Evolutionary conservation across 768 basidiomycete genomes (phyloP).

Genomic region (Boletus sp.): DNA sequence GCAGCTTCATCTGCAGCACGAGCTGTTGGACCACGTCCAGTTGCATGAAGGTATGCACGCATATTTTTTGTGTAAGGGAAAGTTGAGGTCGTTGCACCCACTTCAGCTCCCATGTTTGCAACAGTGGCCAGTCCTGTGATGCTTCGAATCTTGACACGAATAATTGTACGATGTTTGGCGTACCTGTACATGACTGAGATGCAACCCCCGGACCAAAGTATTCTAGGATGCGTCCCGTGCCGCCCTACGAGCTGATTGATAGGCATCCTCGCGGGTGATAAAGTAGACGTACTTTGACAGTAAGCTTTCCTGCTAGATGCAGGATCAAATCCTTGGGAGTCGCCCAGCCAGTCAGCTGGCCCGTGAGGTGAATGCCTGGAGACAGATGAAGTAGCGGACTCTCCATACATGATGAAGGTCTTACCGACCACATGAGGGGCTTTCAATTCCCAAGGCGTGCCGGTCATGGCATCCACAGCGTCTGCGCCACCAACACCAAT

Average conservation of each 20-base stretch:
- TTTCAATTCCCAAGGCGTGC: slow-evolving; percentile 97
- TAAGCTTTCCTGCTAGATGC: slow-evolving; percentile 89
- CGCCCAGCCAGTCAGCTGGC: slow-evolving; percentile 85
- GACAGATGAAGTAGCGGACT: background rate
- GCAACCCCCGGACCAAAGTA: slow-evolving; percentile 94
- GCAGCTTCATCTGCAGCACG: slow-evolving; percentile 84
- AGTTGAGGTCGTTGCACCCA: slow-evolving; percentile 98
- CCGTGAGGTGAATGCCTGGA: slow-evolving; percentile 83
- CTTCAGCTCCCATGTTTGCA: slow-evolving; percentile 99
- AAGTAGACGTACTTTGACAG: slow-evolving; percentile 69
- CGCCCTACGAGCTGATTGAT: slow-evolving; percentile 56
- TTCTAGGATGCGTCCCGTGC: slow-evolving; percentile 93
- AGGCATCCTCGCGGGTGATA: background rate
- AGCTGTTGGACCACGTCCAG: slow-evolving; percentile 84
- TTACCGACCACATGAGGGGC: slow-evolving; percentile 80
- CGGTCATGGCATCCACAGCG: slow-evolving; percentile 97
- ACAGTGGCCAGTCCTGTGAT: slow-evolving; percentile 82
- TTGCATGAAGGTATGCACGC: slow-evolving; percentile 87
- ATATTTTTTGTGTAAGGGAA: slow-evolving; percentile 95
- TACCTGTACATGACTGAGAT: slow-evolving; percentile 90
- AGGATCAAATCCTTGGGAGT: slow-evolving; percentile 97
- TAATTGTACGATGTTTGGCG: slow-evolving; percentile 3
- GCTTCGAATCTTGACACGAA: background rate
- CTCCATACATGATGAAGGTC: slow-evolving; percentile 15
- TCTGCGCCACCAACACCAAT: slow-evolving; percentile 99